Base-by-base conservation (phyloP, 257 asterid species). In the Phtheirospermum japonicum region DNA sequence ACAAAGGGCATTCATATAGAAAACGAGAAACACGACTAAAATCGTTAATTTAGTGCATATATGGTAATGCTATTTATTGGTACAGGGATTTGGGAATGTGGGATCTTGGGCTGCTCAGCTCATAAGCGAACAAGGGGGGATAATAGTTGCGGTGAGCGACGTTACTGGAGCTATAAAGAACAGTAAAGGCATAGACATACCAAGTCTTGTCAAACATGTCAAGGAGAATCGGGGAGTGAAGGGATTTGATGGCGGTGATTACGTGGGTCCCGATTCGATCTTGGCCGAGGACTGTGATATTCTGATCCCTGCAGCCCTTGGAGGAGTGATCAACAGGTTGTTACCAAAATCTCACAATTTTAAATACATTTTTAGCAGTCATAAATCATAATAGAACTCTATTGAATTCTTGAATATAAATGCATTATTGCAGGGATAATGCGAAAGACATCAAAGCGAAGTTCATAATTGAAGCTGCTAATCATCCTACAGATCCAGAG, bases 401-500 rank as follows among this genome's bases (percentile, higher is more conserved):
- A 39, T 39, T 3, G 11, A 39, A 3, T 4, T 11, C 46, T 2
- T 11, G 46, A 23, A 23, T 23, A 23, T 23, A 23, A 23, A 23
- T 39, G 14, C 0, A 10, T 12, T 43, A 37, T 19, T 73, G 48
- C 53, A 87, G 86, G 81, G 97, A 87, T 13, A 90, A 85, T 61
- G 95, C 97, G 5, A 71, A 71, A 28, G 82, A 87, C n/a, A 74
- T 90, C 55, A 87, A 80, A 61, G 97, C 97, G 23, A 87, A 90
- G 54, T 87, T 85, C 64, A 83, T 90, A 3, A 78, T 88, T 16
- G 96, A 88, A 73, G 96, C 89, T 16, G 96, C 96, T 12, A 85
- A 88, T 49, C 97, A 89, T 63, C 97, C 97, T 2, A 87, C 95
- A 12, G 97, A 89, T 67, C 97, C 97, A 3, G 97, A 90, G 57